These are phyloP conservation scores for Aspergillus bridgeri DNA, from an alignment of 495 filamentous ascomycete genomes.

Conservation along the genomic window DNA sequence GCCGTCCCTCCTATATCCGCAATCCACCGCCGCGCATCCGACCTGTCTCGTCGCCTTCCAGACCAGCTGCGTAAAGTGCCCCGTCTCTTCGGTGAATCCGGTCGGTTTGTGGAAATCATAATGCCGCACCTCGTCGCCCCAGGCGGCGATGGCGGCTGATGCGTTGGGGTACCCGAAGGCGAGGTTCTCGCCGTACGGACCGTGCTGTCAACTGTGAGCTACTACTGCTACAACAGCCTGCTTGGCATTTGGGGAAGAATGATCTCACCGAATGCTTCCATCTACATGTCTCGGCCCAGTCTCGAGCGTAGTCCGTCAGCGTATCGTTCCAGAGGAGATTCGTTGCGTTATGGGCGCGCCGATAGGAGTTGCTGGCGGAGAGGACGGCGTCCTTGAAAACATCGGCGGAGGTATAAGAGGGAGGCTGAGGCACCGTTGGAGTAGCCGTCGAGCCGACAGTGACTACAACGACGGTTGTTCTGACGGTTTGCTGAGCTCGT, in stretches of 20 bases:
- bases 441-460: constrained; percentile 8
- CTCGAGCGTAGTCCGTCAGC: constrained; percentile 51
- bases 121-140: constrained; percentile 58
- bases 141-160: constrained; percentile 57
- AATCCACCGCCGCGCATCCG: constrained; percentile 64
- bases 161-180: constrained; percentile 64
- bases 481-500: constrained; percentile 14
- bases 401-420: constrained; percentile 46
- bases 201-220: constrained; percentile 45
- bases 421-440: constrained; percentile 27
- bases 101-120: constrained; percentile 58
- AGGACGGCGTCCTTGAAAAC: constrained; percentile 58
- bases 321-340: constrained; percentile 64
- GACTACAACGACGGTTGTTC: constrained; percentile 22
- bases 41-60: constrained; percentile 69
- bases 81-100: constrained; percentile 62
- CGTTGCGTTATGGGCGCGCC: constrained; percentile 58
- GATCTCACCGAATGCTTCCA: constrained; percentile 60
- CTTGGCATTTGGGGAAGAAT: neutral
- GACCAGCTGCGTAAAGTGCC: constrained; percentile 82
- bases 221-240: no score
- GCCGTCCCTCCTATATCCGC: constrained; percentile 32
- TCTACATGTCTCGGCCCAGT: constrained; percentile 51
- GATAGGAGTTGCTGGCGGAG: constrained; percentile 65
- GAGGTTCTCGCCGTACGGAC: constrained; percentile 76